Evolutionary conservation across 345 rosid species (phyloP), one percentile per base, ranked within the genome.

Genomic region (Citropsis articulata): DNA sequence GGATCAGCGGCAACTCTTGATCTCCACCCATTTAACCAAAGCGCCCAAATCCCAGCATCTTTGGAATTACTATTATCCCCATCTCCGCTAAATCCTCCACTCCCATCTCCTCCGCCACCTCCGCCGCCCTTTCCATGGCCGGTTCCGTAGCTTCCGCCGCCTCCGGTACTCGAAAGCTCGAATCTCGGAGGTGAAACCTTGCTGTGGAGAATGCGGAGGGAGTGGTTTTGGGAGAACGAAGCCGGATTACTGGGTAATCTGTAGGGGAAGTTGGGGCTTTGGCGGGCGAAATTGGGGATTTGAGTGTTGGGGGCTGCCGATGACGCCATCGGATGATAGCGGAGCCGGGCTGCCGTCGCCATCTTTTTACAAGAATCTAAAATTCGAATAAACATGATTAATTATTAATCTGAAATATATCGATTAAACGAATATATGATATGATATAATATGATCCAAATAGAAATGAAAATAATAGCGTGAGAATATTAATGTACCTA

Each of bases 1-100:
- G 98, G 87, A 84, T 97, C 99, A 2, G 99, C 99, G 5, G 97
- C 87, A 19, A 97, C 98, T 69, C 99, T 80, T 1, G 93, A 89
- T 80, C 96, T 86, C 99, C 99, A 97, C 35, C 99, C 99, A 66
- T 86, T 84, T 13, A 89, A 78, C 71, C 94, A 85, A 53, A 93
- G 81, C 21, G 94, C 95, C 31, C 91, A 73, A 66, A 88, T 75
- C 81, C 98, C 98, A 19, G 84, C 79, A 62, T 83, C 86, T 0
- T 71, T 55, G 42, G 14, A 72, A 1, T 65, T 68, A 19, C 73
- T 53, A 13, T 63, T 21, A 1, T 74, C 50, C 56, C 28, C 73
- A 19, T 60, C 69, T 19, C 79, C 63, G 1, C 78, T 27, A 53
- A 53, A 53, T 14, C 57, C 22, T 53, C 57, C 80, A n/a, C 77